phyloP scores from a whole-genome alignment of 768 basidiomycete species.

The Asterophora parasitica region DNA sequence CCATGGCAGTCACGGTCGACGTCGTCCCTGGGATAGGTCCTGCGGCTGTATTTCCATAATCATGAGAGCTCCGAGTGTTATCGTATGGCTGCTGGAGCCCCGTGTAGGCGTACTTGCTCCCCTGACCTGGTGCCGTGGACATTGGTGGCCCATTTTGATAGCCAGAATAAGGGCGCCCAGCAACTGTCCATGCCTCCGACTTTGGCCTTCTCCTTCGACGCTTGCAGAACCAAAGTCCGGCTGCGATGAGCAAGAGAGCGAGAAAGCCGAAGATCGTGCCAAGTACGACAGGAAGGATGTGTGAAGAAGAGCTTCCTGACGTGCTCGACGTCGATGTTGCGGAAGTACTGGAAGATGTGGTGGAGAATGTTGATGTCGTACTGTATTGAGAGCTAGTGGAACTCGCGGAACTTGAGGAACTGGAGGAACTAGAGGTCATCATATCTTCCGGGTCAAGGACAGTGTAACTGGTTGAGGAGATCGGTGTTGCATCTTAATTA shows the following conservation, averaged over 20 bases:
- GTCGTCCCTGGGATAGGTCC: conserved; percentile 10
- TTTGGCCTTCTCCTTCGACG: conserved; percentile 23
- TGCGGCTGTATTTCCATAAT: not conserved
- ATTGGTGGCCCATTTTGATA: conserved; percentile 5
- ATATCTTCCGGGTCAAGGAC: conserved; percentile 17
- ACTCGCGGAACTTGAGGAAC: conserved; percentile 5
- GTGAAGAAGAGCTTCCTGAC: conserved; percentile 16
- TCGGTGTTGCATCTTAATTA: conserved; percentile 2
- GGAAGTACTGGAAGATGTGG: conserved; percentile 8
- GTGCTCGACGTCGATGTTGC: conserved; percentile 22
- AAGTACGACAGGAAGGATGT: conserved; percentile 27
- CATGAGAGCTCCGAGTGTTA: not conserved
- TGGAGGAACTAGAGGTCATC: conserved; percentile 7
- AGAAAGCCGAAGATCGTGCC: conserved; percentile 29
- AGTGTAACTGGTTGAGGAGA: conserved; percentile 19
- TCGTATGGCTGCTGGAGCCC: conserved; percentile 1
- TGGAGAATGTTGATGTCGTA: conserved; percentile 13
- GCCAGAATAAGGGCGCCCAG: conserved; percentile 17
- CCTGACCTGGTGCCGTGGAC: conserved; percentile 3
- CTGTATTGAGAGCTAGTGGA: conserved; percentile 10
- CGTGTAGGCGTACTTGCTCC: conserved; percentile 5
- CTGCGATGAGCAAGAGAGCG: conserved; percentile 23
- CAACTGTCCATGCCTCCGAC: conserved; percentile 33
- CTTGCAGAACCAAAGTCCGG: conserved; percentile 26
- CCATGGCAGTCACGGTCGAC: conserved; percentile 5